phyloP scores from a whole-genome alignment of 139 green algal genomes.

The Auxenochlorella pyrenoidosa region DNA sequence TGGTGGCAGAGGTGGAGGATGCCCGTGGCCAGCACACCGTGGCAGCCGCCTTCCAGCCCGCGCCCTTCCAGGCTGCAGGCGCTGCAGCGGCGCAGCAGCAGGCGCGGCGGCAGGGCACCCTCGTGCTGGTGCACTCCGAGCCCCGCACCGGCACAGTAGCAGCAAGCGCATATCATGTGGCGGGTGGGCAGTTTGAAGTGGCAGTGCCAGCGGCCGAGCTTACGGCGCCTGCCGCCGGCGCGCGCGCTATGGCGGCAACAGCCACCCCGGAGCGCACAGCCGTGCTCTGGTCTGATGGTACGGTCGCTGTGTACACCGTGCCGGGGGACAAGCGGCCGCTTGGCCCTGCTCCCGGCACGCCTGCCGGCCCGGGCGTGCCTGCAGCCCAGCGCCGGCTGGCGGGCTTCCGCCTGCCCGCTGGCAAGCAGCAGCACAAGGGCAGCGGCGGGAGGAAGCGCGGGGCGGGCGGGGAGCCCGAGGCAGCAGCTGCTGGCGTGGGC shows the following conservation, averaged over 20 bases:
- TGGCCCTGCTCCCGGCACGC: not conserved
- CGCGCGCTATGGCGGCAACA: not conserved
- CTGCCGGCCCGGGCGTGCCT: not conserved
- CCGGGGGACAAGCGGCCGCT: slow-evolving; percentile 1
- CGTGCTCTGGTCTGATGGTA: slow-evolving; percentile 43
- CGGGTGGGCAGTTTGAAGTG: not conserved
- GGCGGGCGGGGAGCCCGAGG: not conserved
- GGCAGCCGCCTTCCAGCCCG: not conserved
- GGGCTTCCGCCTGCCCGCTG: slow-evolving; percentile 6
- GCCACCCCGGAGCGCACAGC: slow-evolving; percentile 4
- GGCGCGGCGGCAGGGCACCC: too few relatives aligned
- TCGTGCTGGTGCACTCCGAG: slow-evolving; percentile 1
- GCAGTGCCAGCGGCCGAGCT: not conserved
- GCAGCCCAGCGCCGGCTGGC: not conserved
- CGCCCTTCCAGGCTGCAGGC: not conserved
- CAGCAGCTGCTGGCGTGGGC: not conserved
- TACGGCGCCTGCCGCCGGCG: not conserved
- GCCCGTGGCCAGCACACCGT: slow-evolving; percentile 11
- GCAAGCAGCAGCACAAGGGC: slow-evolving; percentile 7
- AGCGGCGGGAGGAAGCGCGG: slow-evolving; percentile 28
- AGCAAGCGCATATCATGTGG: not conserved
- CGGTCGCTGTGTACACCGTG: slow-evolving; percentile 10
- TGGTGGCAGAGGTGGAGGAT: slow-evolving; percentile 26
- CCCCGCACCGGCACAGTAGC: not conserved
- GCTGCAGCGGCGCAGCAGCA: not conserved